Evolutionary conservation across 257 asterid species (phyloP), one percentile per base, ranked within the genome.

Genomic region (Haberlea rhodopensis): DNA sequence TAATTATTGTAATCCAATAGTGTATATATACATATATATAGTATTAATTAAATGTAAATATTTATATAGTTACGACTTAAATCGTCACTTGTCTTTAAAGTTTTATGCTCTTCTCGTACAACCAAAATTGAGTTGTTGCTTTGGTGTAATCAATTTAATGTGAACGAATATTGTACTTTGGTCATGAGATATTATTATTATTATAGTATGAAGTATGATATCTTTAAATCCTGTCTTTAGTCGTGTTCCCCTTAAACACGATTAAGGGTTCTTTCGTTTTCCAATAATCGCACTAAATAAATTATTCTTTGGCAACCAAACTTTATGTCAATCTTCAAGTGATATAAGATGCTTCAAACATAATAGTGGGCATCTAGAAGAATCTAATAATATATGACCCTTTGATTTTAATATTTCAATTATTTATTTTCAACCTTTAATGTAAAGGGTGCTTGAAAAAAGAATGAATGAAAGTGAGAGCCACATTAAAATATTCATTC

Each of bases 321-420:
- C 16, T 11, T 11, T 13, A 1, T 11, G 61, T 55, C n/a, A 25
- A 24, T 55, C 9, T 23, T 5, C 16, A 11, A 13, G 21, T 24
- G 34, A 10, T 29, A 24, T 23, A 27, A 40, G 57, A 75, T 64
- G 68, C 61, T 69, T 22, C 60, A 43, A 45, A 0, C 9, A n/a
- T 13, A 29, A 57, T 53, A 19, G 60, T 32, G 55, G 76, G 76
- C 34, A 70, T 70, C 67, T 65, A 60, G 62, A 57, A 65, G 10
- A 37, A 2, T n/a, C 5, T 37, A 37, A 37, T 37, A 37, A 37
- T 15, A 40, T 4, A 10, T 34, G 3, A 8, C 16, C 9, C 43
- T 10, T 13, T 40, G 19, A 40, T 40, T 13, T 37, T 13, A 37
- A 10, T 37, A 37, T 37, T 11, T 37, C 46, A 37, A 10, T 10